Conservation (phyloP, 2,329 filamentous ascomycete species). For the Lasiodiplodia hormozganensis region DNA sequence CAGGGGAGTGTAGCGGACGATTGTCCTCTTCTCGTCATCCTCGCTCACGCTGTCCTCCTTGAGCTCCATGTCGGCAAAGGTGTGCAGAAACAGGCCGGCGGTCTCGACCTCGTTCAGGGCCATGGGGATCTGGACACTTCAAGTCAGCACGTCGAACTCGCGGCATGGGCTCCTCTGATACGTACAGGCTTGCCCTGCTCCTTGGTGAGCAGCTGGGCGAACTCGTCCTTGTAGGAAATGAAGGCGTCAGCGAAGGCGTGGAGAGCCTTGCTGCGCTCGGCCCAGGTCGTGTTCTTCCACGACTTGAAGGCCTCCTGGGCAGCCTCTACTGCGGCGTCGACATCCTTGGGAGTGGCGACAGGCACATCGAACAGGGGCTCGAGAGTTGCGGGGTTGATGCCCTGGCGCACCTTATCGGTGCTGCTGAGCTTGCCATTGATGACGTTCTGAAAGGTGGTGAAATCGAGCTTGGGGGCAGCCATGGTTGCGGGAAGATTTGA, state of each 20-base stretch:
- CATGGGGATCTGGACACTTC: constrained; percentile 29
- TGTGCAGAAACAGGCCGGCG: constrained; percentile 39
- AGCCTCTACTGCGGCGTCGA: constrained; percentile 56
- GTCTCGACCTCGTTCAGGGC: constrained; percentile 34
- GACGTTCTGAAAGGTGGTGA: constrained; percentile 46
- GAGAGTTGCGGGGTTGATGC: constrained; percentile 58
- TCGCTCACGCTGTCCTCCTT: constrained; percentile 50
- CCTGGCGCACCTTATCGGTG: constrained; percentile 52
- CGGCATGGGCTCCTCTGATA: no score
- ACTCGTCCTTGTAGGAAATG: constrained; percentile 31
- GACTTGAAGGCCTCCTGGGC: constrained; percentile 52
- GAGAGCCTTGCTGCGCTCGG: constrained; percentile 34
- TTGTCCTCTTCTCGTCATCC: constrained; percentile 56
- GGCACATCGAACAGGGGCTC: constrained; percentile 57
- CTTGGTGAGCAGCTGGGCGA: constrained; percentile 36
- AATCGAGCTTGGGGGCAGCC: constrained; percentile 25
- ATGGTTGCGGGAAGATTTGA: neutral
- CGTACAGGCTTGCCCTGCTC: constrained; percentile 38
- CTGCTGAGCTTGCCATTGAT: constrained; percentile 55
- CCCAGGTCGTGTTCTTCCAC: constrained; percentile 46
- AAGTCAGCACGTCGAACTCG: neutral
- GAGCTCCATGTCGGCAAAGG: constrained; percentile 42
- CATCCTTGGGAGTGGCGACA: constrained; percentile 52
- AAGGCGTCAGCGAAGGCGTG: constrained; percentile 34
- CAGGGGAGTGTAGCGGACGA: constrained; percentile 52